Percentiles rank a stretch among this genome's conserved stretches.
Conservation (phyloP, 352 stramenopile genomes). For the Phytophthora sansomeana region DNA sequence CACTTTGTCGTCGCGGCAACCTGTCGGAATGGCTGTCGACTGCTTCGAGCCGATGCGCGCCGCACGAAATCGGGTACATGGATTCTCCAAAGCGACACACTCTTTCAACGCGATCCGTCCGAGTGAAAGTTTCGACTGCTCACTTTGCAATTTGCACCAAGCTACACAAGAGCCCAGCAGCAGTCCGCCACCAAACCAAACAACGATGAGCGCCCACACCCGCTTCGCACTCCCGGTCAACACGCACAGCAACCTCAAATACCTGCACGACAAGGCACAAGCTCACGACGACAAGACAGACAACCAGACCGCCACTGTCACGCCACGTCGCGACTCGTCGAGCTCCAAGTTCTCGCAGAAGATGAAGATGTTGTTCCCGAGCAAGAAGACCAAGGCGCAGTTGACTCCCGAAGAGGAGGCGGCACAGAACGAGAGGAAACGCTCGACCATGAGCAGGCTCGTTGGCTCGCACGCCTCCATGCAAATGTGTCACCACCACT, state of each 20-base stretch:
- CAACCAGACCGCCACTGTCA: constrained; percentile 7
- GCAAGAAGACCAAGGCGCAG: constrained; percentile 11
- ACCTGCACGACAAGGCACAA: constrained; percentile 25
- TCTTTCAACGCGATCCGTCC: too few relatives aligned
- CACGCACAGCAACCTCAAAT: constrained; percentile 29
- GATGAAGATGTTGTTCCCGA: constrained; percentile 24
- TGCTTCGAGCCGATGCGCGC: too few relatives aligned
- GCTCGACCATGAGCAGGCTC: constrained; percentile 18
- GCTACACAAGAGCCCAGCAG: neutral
- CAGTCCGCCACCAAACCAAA: neutral
- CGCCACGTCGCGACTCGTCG: constrained; percentile 11
- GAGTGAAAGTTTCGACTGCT: too few relatives aligned
- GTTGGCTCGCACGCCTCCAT: constrained; percentile 23
- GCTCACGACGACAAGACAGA: constrained; percentile 4
- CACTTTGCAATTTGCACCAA: constrained; percentile 31
- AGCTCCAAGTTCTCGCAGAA: constrained; percentile 26
- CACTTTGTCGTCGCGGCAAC: too few relatives aligned
- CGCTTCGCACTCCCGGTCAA: constrained; percentile 32
- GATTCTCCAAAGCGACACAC: too few relatives aligned
- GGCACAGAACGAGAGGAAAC: constrained; percentile 23
- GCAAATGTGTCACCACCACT: constrained; percentile 28
- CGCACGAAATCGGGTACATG: too few relatives aligned
- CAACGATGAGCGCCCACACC: constrained; percentile 28
- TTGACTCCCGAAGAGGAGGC: constrained; percentile 7
- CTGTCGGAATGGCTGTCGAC: too few relatives aligned